A percentile compares a stretch with the other conserved stretches of the same genome.
phyloP scores from a whole-genome alignment of 2,329 filamentous ascomycete species.

The Coniochaeta ligniaria region DNA sequence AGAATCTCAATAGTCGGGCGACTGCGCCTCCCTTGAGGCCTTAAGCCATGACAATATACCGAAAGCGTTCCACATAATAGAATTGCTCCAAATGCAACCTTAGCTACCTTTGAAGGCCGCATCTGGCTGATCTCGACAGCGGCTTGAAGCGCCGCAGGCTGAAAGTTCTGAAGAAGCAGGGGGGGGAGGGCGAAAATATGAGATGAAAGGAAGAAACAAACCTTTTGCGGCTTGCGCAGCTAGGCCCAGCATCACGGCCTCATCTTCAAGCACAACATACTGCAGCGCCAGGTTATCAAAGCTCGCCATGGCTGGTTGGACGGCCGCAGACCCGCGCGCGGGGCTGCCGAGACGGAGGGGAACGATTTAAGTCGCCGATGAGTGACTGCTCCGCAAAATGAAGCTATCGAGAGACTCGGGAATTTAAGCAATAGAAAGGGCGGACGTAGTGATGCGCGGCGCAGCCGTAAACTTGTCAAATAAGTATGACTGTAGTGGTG shows the following conservation, averaged over 20 bases:
- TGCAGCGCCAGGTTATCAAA: constrained; percentile 46
- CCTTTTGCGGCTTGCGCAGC: constrained; percentile 38
- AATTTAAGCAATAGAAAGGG: not conserved
- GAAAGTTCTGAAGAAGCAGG: not conserved
- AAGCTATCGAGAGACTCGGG: not conserved
- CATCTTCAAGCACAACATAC: constrained; percentile 45
- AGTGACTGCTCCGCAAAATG: not conserved
- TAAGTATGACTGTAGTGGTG: not conserved
- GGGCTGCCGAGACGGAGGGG: not conserved
- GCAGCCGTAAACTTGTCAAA: not conserved
- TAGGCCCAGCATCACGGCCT: constrained; percentile 29
- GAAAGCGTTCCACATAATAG: not conserved
- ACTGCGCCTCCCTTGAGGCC: not conserved
- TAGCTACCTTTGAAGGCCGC: too few species aligned
- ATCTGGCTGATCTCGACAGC: not conserved
- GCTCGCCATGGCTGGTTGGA: constrained; percentile 33
- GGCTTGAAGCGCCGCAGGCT: not conserved
- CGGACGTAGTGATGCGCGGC: not conserved
- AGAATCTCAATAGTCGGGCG: not conserved
- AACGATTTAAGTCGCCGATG: not conserved
- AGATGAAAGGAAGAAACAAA: constrained; percentile 8
- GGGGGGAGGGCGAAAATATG: not conserved
- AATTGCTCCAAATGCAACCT: not conserved
- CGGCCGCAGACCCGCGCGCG: not conserved
- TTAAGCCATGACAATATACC: not conserved